phyloP scores from a whole-genome alignment of 2,329 filamentous ascomycete genomes.

The Phaeoacremonium minimum region DNA sequence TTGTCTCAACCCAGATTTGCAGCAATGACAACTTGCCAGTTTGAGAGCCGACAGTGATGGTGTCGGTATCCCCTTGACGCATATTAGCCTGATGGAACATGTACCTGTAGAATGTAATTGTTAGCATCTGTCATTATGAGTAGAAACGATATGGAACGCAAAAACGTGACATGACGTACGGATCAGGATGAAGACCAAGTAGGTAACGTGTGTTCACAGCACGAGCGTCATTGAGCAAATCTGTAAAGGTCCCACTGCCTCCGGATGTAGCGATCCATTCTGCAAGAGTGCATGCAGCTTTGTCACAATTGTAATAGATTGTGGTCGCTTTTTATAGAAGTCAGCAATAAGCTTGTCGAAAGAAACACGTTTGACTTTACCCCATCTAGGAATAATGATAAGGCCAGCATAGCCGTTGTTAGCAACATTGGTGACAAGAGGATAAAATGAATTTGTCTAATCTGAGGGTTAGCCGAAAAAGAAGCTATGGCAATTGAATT shows the following conservation, averaged over 20 bases:
- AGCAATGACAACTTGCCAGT: slow-evolving; percentile 44
- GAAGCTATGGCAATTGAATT: neutral
- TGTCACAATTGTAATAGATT: slow-evolving; percentile 63
- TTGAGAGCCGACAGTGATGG: slow-evolving; percentile 42
- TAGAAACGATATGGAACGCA: too few relatives aligned
- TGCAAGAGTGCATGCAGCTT: slow-evolving; percentile 47
- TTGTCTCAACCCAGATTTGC: slow-evolving; percentile 52
- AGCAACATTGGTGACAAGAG: slow-evolving; percentile 44
- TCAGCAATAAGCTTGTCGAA: too few relatives aligned
- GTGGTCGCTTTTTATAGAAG: too few relatives aligned
- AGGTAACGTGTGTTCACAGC: slow-evolving; percentile 51
- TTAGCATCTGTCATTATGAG: too few relatives aligned
- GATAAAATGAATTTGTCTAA: slow-evolving; percentile 46
- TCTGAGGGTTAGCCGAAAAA: neutral
- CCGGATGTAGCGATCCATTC: slow-evolving; percentile 59
- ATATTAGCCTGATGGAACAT: slow-evolving; percentile 65
- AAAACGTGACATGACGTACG: too few relatives aligned
- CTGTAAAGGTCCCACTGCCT: slow-evolving; percentile 46
- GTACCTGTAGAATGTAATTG: too few relatives aligned
- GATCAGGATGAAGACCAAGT: slow-evolving; percentile 49
- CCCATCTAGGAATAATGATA: slow-evolving; percentile 54
- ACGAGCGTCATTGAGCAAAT: slow-evolving; percentile 46
- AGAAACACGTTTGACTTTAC: too few relatives aligned
- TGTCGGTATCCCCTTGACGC: slow-evolving; percentile 41
- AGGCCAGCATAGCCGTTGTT: slow-evolving; percentile 52